Evolutionary conservation across 2,329 filamentous ascomycete genomes (phyloP).

Genomic region (Fusarium torreyae): DNA sequence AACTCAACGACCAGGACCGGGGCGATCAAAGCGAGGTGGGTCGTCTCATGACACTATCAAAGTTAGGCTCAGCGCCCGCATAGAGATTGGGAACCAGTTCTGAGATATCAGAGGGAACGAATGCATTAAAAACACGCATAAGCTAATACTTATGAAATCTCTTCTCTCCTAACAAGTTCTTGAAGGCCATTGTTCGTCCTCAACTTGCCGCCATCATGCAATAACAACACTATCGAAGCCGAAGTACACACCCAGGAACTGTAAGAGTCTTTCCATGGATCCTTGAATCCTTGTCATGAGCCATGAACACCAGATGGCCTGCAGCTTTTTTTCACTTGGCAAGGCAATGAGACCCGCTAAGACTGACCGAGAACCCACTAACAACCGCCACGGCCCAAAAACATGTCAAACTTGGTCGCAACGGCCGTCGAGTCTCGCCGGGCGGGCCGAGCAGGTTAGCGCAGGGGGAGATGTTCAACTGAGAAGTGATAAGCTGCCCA

Average conservation of each 20-base stretch:
- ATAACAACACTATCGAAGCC: neutral
- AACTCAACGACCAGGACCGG: conserved; percentile 43
- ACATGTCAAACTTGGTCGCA: conserved; percentile 29
- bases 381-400: conserved; percentile 30
- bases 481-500: conserved; percentile 19
- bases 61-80: conserved; percentile 41
- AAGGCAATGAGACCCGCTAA: conserved; percentile 28
- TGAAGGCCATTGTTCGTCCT: neutral
- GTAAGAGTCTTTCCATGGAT: conserved; percentile 25
- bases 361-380: conserved; percentile 32
- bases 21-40: conserved; percentile 43
- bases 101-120: conserved; percentile 14
- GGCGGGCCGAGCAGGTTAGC: conserved; percentile 38
- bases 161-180: neutral
- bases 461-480: conserved; percentile 21
- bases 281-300: conserved; percentile 36
- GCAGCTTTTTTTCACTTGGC: conserved; percentile 28
- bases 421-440: conserved; percentile 40
- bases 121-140: conserved; percentile 1
- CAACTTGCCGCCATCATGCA: conserved; percentile 1
- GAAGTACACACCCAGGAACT: conserved; percentile 1
- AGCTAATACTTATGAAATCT: neutral
- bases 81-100: conserved; percentile 19
- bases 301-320: conserved; percentile 24
- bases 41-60: conserved; percentile 45